Base-by-base conservation (phyloP, 129 eudicot species). In the Flaveria linearis region DNA sequence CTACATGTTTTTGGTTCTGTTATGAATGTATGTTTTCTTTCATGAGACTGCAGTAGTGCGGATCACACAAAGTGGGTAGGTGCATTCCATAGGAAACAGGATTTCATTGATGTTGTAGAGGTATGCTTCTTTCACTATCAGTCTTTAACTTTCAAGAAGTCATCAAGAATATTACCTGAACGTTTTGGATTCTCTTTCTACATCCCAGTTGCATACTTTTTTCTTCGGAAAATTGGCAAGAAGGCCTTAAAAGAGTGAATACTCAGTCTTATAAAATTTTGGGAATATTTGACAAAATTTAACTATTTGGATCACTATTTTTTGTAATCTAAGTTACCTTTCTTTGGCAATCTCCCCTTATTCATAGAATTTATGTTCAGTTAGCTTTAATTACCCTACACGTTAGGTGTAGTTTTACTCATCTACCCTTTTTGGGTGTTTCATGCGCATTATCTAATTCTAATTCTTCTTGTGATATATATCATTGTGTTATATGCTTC, bases 1-100 rank as follows among this genome's bases (percentile, higher is more conserved):
- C n/a, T 7, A 50, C 0, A 22, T 52, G 73, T 22, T 43, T 43
- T 12, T 72, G 25, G 23, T 50, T 51, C 13, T 16, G 41, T 49
- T n/a, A 17, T 41, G 15, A 80, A 51, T 64, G 15, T 4, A 72
- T 39, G 20, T 41, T 52, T 30, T 56, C 60, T 80, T 39, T 71
- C 3, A n/a, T 60, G 66, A 43, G 10, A 73, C 57, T 55, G 42
- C 89, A 94, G 98, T 87, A 94, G 90, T 78, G 93, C 98, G 68
- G 98, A 94, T 80, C 98, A 94, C 76, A 94, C 99, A 51, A 94
- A 94, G 78, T 94, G 99, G 97, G 78, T 94, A 7, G 97, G 96
- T 39, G 88, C 90, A 66, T 94, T 94, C 83, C 86, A 84, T 67
- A 83, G 79, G 47, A 94, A 91, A 76, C 99, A 94, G 74, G 99